These are phyloP conservation scores for Rubus idaeus DNA, from an alignment of 306 rosid genomes.

Conservation along the genomic window DNA sequence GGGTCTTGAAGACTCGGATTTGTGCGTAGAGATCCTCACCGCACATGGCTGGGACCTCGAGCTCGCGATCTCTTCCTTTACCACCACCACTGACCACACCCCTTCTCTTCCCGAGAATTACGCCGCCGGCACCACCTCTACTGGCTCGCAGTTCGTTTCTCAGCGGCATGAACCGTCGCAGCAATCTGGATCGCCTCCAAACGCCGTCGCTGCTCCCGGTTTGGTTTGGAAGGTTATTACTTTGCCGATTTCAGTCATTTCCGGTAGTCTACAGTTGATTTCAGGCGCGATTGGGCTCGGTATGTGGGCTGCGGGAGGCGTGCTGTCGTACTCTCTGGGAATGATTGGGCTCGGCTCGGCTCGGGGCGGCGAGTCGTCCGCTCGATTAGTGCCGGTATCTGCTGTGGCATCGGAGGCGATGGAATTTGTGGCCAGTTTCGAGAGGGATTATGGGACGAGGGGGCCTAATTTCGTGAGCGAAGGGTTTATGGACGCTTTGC, in stretches of 20 bases:
- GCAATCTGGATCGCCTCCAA: conserved; percentile 30
- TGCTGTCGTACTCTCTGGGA: conserved; percentile 81
- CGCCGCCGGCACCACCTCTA: conserved; percentile 13
- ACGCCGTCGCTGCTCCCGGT: conserved; percentile 45
- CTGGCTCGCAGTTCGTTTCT: conserved; percentile 12
- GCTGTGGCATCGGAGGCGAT: conserved; percentile 66
- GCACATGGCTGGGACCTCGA: conserved; percentile 98
- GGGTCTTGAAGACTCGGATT: conserved; percentile 80
- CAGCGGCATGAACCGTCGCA: background rate
- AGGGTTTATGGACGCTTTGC: conserved; percentile 90
- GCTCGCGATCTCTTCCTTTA: conserved; percentile 83
- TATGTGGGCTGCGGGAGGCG: conserved; percentile 93
- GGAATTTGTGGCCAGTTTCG: conserved; percentile 62
- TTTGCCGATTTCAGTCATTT: conserved; percentile 75
- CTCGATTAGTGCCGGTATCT: conserved; percentile 62
- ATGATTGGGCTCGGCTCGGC: conserved; percentile 64
- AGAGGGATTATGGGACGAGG: conserved; percentile 62
- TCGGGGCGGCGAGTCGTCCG: conserved; percentile 34
- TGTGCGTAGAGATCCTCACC: conserved; percentile 80
- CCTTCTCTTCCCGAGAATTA: conserved; percentile 9
- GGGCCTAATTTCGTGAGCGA: conserved; percentile 73
- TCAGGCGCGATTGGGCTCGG: conserved; percentile 88
- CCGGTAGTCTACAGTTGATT: conserved; percentile 76
- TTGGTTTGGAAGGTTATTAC: conserved; percentile 78
- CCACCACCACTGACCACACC: conserved; percentile 30